These are phyloP conservation scores for Moniliophthora roreri DNA, from an alignment of 1,284 basidiomycete genomes.

Conservation along the genomic window DNA sequence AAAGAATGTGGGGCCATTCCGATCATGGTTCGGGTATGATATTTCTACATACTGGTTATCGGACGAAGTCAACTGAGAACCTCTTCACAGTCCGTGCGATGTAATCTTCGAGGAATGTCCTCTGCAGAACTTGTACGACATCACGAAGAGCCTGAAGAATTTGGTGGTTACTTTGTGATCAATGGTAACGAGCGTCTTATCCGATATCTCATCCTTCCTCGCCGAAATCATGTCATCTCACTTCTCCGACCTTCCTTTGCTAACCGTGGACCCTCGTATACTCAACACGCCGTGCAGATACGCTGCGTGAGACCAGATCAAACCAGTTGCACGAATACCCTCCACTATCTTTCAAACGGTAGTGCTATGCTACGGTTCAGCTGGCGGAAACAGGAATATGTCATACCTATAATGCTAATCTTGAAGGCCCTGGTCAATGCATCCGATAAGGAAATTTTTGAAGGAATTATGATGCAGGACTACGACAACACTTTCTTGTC, in stretches of 20 bases:
- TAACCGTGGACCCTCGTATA: conserved; percentile 94
- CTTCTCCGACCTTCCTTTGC: conserved; percentile 85
- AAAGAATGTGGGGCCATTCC: conserved; percentile 93
- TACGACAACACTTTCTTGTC: conserved; percentile 97
- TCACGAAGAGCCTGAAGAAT: conserved; percentile 97
- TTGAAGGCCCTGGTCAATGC: conserved; percentile 95
- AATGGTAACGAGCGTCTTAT: conserved; percentile 99
- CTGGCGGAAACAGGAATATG: conserved; percentile 99
- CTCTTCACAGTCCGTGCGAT: conserved; percentile 78
- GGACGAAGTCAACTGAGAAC: neutral
- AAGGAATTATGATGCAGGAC: conserved; percentile 97
- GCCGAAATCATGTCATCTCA: conserved; percentile 87
- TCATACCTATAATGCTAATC: conserved; percentile 96
- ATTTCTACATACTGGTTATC: neutral
- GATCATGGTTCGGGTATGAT: conserved; percentile 92
- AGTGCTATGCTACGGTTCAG: conserved; percentile 95
- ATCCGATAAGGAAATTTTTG: conserved; percentile 97
- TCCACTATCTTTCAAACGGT: conserved; percentile 97
- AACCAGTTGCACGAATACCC: conserved; percentile 90
- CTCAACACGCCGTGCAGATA: conserved; percentile 92
- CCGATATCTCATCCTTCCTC: conserved; percentile 92
- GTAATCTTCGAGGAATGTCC: conserved; percentile 85
- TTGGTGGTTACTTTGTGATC: conserved; percentile 98
- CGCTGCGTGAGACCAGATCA: conserved; percentile 93
- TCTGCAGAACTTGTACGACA: conserved; percentile 86